phyloP scores from a whole-genome alignment of 2,329 filamentous ascomycete genomes.

The Mycosphaerella arachidis region DNA sequence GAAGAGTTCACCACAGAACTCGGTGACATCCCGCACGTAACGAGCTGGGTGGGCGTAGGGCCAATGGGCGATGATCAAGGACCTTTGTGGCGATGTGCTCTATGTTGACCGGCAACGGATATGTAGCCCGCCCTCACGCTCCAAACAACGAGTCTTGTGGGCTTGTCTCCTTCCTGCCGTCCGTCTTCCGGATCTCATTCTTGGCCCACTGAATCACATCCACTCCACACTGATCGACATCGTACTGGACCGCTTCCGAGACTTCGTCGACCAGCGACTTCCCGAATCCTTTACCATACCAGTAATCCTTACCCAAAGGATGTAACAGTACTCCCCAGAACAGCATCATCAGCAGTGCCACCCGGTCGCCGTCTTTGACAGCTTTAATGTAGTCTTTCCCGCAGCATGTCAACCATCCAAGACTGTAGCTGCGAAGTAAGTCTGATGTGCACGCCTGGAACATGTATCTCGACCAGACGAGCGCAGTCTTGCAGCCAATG shows the following conservation, averaged over 20 bases:
- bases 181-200: neutral
- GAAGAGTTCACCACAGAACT: too few relatives aligned
- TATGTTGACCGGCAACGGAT: neutral
- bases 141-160: neutral
- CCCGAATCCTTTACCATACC: constrained; percentile 15
- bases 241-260: too few relatives aligned
- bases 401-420: constrained; percentile 10
- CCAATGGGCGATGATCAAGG: too few relatives aligned
- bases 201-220: too few relatives aligned
- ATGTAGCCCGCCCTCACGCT: neutral
- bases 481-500: constrained; percentile 10
- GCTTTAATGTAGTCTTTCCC: constrained; percentile 11
- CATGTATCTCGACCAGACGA: constrained; percentile 12
- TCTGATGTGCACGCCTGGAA: constrained; percentile 6
- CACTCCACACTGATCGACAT: too few relatives aligned
- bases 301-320: constrained; percentile 8
- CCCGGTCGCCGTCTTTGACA: constrained; percentile 9
- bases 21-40: too few relatives aligned
- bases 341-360: constrained; percentile 11
- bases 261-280: neutral
- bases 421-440: constrained; percentile 5
- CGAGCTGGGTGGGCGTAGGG: too few relatives aligned
- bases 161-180: neutral
- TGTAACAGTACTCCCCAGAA: constrained; percentile 15
- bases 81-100: too few relatives aligned